Evolutionary conservation across 805 yeast species (phyloP).

Genomic region (Priceomyces haplophilus): DNA sequence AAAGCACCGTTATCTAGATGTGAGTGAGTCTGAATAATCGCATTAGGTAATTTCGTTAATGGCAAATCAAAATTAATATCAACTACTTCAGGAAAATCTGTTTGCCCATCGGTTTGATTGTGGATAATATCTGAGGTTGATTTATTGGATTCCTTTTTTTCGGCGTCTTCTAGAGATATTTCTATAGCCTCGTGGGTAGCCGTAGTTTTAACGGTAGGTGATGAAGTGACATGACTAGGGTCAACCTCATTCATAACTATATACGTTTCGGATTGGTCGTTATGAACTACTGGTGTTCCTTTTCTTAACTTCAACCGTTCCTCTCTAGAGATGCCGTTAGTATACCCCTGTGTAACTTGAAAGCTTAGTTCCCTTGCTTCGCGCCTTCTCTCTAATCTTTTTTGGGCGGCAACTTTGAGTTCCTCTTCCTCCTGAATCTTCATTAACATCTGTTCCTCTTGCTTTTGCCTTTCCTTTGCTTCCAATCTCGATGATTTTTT

Average conservation of each 20-base stretch:
- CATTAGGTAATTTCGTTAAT: too few species aligned
- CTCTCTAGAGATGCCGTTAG: slow-evolving; percentile 29
- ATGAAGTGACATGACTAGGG: too few species aligned
- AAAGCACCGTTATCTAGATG: too few species aligned
- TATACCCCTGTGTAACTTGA: slow-evolving; percentile 6
- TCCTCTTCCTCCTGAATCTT: slow-evolving; percentile 46
- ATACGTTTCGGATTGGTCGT: neutral
- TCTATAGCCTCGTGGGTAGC: too few species aligned
- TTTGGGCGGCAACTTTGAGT: slow-evolving; percentile 40
- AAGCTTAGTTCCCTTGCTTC: slow-evolving; percentile 29
- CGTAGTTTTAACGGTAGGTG: neutral
- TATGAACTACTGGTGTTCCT: neutral
- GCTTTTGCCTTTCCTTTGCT: slow-evolving; percentile 51
- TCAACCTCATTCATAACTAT: too few species aligned
- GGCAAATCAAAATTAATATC: too few species aligned
- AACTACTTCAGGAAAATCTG: too few species aligned
- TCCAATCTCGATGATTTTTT: slow-evolving; percentile 74
- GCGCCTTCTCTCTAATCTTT: slow-evolving; percentile 42
- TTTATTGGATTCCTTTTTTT: too few species aligned
- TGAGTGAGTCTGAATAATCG: too few species aligned
- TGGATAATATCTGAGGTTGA: too few species aligned
- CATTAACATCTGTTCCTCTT: slow-evolving; percentile 51
- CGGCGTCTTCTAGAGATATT: neutral
- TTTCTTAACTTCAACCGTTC: slow-evolving; percentile 33
- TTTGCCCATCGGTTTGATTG: too few species aligned